A percentile compares a stretch with the other conserved stretches of the same genome.
Conservation (phyloP, 2,329 filamentous ascomycete genomes). For the Calycina marina region DNA sequence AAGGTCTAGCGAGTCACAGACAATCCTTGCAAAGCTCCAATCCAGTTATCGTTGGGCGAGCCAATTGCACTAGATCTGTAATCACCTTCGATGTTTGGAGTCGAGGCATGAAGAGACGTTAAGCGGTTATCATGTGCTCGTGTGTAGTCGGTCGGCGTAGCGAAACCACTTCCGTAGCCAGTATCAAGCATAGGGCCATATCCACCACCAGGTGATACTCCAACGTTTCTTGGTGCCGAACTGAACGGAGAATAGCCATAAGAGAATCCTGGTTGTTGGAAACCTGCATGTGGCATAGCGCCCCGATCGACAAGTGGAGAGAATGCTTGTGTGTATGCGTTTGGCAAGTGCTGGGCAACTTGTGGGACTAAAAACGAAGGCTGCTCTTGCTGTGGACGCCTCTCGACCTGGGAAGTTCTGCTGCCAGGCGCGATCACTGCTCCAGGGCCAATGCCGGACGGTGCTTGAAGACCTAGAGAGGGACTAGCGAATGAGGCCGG, state of each 20-base stretch:
- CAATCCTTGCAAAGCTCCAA: constrained; percentile 48
- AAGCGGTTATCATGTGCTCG: constrained; percentile 33
- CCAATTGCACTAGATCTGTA: constrained; percentile 26
- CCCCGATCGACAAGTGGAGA: constrained; percentile 26
- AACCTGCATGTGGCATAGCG: constrained; percentile 26
- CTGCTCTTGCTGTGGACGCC: constrained; percentile 28
- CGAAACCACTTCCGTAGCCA: constrained; percentile 26
- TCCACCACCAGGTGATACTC: constrained; percentile 23
- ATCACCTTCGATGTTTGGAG: constrained; percentile 26
- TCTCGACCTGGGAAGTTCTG: constrained; percentile 23
- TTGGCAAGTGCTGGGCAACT: constrained; percentile 18
- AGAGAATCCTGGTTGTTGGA: constrained; percentile 26
- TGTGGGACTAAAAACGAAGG: constrained; percentile 13
- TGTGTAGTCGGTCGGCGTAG: constrained; percentile 27
- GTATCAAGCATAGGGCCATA: constrained; percentile 28
- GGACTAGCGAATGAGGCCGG: constrained; percentile 85
- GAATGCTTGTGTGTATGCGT: constrained; percentile 31
- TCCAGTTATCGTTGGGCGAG: constrained; percentile 38
- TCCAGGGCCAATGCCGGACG: constrained; percentile 50
- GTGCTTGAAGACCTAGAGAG: constrained; percentile 54
- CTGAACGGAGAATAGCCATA: constrained; percentile 30
- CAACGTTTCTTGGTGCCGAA: constrained; percentile 25
- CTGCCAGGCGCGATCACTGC: constrained; percentile 42
- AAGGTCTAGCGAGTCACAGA: constrained; percentile 40
- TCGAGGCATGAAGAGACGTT: constrained; percentile 26